phyloP scores from a whole-genome alignment of 192 early-diverging fungal species.

The Mortierella hygrophila region DNA sequence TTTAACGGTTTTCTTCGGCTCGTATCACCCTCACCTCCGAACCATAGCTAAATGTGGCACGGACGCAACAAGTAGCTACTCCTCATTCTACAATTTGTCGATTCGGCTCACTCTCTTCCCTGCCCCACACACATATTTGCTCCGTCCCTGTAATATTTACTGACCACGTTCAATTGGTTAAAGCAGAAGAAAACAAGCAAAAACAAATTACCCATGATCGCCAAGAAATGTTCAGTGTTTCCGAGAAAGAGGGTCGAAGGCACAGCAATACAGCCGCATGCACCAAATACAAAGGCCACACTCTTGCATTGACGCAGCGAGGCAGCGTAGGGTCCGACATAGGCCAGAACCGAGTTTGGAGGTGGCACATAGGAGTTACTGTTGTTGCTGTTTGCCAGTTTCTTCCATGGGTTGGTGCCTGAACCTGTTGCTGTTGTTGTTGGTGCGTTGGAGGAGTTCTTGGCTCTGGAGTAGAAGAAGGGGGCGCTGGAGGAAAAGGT shows the following conservation, averaged over 20 bases:
- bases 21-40: neutral
- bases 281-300: constrained; percentile 53
- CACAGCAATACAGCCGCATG: constrained; percentile 49
- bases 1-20: neutral
- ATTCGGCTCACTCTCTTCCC: neutral
- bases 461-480: neutral
- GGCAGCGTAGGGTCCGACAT: constrained; percentile 39
- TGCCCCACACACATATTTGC: neutral
- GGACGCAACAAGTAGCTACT: neutral
- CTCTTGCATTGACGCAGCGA: constrained; percentile 35
- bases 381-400: constrained; percentile 2
- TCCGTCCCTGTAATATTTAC: neutral
- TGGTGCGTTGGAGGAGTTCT: neutral
- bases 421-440: constrained; percentile 5
- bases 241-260: constrained; percentile 49
- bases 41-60: neutral
- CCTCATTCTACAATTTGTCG: neutral
- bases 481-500: neutral
- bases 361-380: constrained; percentile 19
- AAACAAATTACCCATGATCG: constrained; percentile 37
- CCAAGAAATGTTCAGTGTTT: constrained; percentile 50
- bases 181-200: neutral
- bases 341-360: constrained; percentile 43
- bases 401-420: constrained; percentile 5
- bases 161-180: neutral